Evolutionary conservation across 345 rosid species (phyloP), one percentile per base, ranked within the genome.

Genomic region (Bruguiera sexangula): DNA sequence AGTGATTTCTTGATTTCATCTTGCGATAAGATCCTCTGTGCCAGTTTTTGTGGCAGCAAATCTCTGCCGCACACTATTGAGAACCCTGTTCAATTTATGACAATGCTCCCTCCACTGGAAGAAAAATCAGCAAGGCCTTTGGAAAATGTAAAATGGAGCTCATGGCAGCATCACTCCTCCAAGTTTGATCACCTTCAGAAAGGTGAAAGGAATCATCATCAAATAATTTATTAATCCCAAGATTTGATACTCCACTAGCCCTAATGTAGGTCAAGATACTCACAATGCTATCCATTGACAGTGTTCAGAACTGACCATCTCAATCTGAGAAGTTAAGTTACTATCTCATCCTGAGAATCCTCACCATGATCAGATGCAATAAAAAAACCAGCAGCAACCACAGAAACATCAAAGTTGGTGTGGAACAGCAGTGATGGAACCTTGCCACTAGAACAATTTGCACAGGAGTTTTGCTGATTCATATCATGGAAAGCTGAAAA

Each of bases 1-100:
- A 48, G 97, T 87, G 62, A 74, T 73, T 82, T 92, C 99, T 79
- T 95, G 96, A 82, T 92, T 85, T 55, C 88, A 76, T 82, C 99
- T 87, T 65, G 93, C 83, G 63, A 89, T 75, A 21, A 95, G 88
- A 84, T 89, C 99, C 80, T 91, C 96, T 78, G 84, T 82, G 80
- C 92, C 97, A 51, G 91, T 81, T 84, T 90, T 92, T 77, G 92
- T 81, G 27, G 89, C 80, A 69, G 82, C 81, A 56, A 89, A 73
- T 76, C 97, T 89, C 79, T 81, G 97, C 78, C 69, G 82, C 68
- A 84, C 63, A 15, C 80, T 85, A 62, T 70, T 83, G 72, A 92
- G 83, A 82, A 88, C 85, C 82, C 97, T 83, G 73, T 85, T 90
- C 77, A 95, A 80, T 67, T 84, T 92, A 62, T 71, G 73, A 66